Evolutionary conservation across 1,284 basidiomycete species (phyloP).

Genomic region (Golubevia pallescens): DNA sequence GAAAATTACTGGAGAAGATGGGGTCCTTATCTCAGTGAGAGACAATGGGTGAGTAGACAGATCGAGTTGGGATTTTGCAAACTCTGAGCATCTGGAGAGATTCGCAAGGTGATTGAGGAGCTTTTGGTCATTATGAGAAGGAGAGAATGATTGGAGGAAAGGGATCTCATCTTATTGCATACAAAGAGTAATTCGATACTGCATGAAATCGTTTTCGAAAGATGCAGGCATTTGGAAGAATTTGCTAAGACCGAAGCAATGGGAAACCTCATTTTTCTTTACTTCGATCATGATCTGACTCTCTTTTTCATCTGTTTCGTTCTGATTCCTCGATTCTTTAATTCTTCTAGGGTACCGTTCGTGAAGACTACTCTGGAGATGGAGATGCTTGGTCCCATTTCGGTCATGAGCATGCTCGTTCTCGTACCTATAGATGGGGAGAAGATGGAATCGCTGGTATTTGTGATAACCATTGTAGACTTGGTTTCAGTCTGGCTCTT

Average conservation of each 20-base stretch:
- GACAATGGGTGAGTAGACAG: conserved; percentile 94
- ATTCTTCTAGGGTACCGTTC: conserved; percentile 80
- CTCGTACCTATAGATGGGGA: conserved; percentile 95
- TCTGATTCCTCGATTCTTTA: neutral
- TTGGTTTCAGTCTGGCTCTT: conserved; percentile 86
- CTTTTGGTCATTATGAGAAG: too few relatives aligned
- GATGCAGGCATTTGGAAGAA: too few relatives aligned
- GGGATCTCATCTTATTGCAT: too few relatives aligned
- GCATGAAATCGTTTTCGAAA: too few relatives aligned
- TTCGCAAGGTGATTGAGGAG: too few relatives aligned
- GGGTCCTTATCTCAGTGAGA: conserved; percentile 95
- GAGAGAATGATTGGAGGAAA: too few relatives aligned
- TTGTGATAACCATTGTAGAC: conserved; percentile 91
- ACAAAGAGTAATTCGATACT: too few relatives aligned
- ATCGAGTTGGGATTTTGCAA: too few relatives aligned
- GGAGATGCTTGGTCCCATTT: conserved; percentile 98
- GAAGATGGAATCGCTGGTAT: conserved; percentile 96
- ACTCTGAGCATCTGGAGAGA: too few relatives aligned
- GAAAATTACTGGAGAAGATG: conserved; percentile 92
- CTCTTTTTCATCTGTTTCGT: conserved; percentile 12
- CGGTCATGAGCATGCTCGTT: conserved; percentile 91
- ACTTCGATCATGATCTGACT: too few relatives aligned
- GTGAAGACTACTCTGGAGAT: conserved; percentile 94
- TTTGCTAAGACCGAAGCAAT: too few relatives aligned
- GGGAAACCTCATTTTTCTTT: too few relatives aligned